Conservation (phyloP, 2,329 filamentous ascomycete genomes). For the Cadophora malorum region DNA sequence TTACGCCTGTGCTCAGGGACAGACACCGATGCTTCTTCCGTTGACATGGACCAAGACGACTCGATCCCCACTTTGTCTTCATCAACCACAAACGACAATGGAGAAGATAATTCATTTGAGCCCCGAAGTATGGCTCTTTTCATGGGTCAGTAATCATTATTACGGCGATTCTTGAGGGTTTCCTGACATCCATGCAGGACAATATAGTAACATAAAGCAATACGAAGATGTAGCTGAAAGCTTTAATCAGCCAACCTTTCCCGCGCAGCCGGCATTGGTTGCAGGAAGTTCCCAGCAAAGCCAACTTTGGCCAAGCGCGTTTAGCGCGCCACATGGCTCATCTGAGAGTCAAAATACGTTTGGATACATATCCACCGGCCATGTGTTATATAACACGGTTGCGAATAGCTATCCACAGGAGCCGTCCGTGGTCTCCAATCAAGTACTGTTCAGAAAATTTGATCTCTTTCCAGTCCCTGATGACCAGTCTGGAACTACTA, state of each 20-base stretch:
- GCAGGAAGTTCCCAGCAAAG: not conserved
- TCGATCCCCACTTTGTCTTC: too few species aligned
- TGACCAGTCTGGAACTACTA: not conserved
- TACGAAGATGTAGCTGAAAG: not conserved
- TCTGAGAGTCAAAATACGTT: slow-evolving; percentile 1
- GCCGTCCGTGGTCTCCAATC: not conserved
- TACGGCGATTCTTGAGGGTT: too few species aligned
- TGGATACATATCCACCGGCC: slow-evolving; percentile 7
- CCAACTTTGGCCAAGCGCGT: not conserved
- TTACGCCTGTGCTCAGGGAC: too few species aligned
- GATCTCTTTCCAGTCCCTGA: not conserved
- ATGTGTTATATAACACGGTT: not conserved
- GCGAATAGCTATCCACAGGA: not conserved
- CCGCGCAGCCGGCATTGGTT: not conserved
- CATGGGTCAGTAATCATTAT: too few species aligned
- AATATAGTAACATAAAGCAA: not conserved
- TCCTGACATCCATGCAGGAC: not conserved
- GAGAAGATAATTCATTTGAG: too few species aligned
- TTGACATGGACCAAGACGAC: too few species aligned
- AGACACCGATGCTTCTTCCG: too few species aligned
- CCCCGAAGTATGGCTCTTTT: too few species aligned
- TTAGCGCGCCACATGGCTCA: not conserved
- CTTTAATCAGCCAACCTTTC: not conserved
- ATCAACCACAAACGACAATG: too few species aligned
- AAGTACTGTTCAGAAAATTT: too few species aligned